A percentile compares a stretch with the other conserved stretches of the same genome.
Evolutionary conservation across 306 rosid genomes (phyloP).

Genomic region (Boehmeria nivea): DNA sequence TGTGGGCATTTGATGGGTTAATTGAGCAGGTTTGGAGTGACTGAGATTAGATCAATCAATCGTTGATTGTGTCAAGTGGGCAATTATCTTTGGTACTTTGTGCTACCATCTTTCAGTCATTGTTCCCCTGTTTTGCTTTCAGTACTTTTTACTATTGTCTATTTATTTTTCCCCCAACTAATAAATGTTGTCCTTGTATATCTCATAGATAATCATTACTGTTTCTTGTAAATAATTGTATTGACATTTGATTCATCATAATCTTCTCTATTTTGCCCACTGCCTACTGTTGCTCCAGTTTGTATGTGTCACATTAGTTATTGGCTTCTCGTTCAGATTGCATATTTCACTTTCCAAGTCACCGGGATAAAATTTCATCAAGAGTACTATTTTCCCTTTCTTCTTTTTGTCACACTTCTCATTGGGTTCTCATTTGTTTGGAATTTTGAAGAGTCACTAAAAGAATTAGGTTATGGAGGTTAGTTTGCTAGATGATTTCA

Average conservation of each 20-base stretch:
- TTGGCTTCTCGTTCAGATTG: too few species aligned
- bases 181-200: too few species aligned
- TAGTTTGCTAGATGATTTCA: not conserved
- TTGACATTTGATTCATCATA: not conserved
- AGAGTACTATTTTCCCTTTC: too few species aligned
- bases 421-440: not conserved
- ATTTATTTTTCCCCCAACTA: not conserved
- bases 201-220: too few species aligned
- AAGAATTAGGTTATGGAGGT: not conserved
- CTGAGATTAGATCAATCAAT: not conserved
- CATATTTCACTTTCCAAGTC: too few species aligned
- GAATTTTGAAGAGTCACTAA: slow-evolving; percentile 2
- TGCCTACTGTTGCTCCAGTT: too few species aligned
- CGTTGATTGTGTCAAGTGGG: not conserved
- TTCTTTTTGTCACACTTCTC: not conserved
- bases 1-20: not conserved
- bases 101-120: not conserved
- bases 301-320: too few species aligned
- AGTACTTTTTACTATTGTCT: not conserved
- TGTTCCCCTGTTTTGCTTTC: not conserved
- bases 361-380: too few species aligned
- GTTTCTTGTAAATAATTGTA: not conserved
- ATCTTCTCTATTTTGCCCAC: not conserved
- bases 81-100: too few species aligned
- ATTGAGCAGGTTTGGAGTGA: not conserved